phyloP scores from a whole-genome alignment of 495 filamentous ascomycete species.

The Tuber borchii region DNA sequence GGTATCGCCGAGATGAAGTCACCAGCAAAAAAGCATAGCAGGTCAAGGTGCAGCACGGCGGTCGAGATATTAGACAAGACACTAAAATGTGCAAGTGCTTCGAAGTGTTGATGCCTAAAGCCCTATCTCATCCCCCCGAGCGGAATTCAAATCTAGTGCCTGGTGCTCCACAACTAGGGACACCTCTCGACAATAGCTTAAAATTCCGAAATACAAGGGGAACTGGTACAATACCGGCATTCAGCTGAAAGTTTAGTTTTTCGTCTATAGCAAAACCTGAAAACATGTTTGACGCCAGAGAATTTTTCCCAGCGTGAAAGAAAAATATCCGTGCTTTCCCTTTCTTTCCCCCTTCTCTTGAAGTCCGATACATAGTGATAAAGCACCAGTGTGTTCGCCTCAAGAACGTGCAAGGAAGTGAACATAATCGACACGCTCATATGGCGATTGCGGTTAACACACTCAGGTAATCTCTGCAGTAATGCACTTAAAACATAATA shows the following conservation, averaged over 20 bases:
- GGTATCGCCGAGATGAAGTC: neutral
- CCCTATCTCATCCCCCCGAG: neutral
- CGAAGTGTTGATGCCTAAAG: neutral
- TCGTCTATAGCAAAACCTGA: neutral
- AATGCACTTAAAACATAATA: neutral
- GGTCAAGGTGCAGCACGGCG: neutral
- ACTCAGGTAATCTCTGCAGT: neutral
- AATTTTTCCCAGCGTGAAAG: neutral
- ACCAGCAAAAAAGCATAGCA: neutral
- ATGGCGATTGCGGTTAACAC: neutral
- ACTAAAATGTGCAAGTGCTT: neutral
- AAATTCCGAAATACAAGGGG: neutral
- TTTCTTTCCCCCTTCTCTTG: neutral
- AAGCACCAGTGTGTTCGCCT: neutral
- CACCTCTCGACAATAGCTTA: neutral
- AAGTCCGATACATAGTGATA: neutral
- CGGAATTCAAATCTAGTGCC: neutral
- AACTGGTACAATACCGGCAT: neutral
- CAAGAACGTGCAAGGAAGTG: neutral
- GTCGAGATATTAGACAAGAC: neutral
- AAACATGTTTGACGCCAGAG: neutral
- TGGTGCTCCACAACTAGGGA: neutral
- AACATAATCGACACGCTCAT: neutral
- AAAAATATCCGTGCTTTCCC: too few species aligned
- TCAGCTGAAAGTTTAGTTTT: too few species aligned